Evolutionary conservation across 768 basidiomycete species (phyloP).

Genomic region (Termitomyces sp.): DNA sequence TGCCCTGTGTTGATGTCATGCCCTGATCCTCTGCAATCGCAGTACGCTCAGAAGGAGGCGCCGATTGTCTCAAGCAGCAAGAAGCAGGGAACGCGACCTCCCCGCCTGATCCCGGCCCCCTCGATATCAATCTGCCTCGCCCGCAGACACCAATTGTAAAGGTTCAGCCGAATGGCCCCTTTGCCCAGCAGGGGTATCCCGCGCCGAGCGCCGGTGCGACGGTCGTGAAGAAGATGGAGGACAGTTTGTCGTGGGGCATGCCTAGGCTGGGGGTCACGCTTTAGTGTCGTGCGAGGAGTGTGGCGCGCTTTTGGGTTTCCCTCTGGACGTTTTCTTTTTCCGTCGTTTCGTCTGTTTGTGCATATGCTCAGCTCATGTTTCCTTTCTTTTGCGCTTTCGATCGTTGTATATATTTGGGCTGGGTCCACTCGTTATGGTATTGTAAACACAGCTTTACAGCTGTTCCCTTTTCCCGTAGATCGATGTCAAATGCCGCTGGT

Average conservation of each 20-base stretch:
- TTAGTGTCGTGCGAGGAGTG: neutral
- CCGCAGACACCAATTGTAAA: too few species aligned
- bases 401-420: too few species aligned
- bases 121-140: too few species aligned
- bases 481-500: too few species aligned
- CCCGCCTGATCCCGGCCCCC: neutral
- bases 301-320: neutral
- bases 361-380: neutral
- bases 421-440: too few species aligned
- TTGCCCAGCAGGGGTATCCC: neutral
- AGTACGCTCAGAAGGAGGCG: conserved; percentile 81
- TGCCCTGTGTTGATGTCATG: neutral
- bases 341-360: neutral
- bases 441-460: too few species aligned
- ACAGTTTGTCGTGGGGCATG: conserved; percentile 2
- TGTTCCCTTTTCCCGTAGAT: too few species aligned
- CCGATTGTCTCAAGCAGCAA: conserved; percentile 55
- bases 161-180: too few species aligned
- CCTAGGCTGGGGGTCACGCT: conserved; percentile 10
- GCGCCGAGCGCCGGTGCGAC: neutral
- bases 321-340: too few species aligned
- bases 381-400: too few species aligned
- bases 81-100: conserved; percentile 16
- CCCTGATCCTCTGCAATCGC: neutral
- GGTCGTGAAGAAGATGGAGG: conserved; percentile 9